Conservation (phyloP, 108 stramenopile species). For the Stephanodiscus minutulus region DNA sequence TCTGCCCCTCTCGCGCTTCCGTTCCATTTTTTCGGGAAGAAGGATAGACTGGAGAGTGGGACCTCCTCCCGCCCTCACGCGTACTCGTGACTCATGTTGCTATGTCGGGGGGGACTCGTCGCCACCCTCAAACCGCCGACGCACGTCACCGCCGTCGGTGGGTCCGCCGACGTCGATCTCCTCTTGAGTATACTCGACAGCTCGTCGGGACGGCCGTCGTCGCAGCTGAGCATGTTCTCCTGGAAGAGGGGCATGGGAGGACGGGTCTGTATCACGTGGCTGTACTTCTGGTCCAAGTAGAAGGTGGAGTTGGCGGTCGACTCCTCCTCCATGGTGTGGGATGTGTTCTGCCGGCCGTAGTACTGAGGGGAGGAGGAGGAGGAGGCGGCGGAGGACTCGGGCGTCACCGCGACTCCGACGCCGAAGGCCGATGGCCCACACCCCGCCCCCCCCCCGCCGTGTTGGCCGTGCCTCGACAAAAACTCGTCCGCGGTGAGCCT, state of each 20-base stretch:
- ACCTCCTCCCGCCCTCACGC: too few relatives aligned
- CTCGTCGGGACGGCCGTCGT: constrained; percentile 12
- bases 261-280: constrained; percentile 56
- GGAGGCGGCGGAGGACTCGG: too few relatives aligned
- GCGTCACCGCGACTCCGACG: too few relatives aligned
- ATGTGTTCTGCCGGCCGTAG: background rate
- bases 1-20: too few relatives aligned
- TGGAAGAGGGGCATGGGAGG: constrained; percentile 68
- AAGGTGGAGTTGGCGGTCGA: constrained; percentile 64
- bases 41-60: too few relatives aligned
- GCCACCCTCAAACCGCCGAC: too few relatives aligned
- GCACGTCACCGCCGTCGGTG: too few relatives aligned
- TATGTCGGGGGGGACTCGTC: too few relatives aligned
- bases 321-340: constrained; percentile 17
- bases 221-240: constrained; percentile 17
- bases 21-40: too few relatives aligned
- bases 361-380: background rate
- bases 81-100: too few relatives aligned
- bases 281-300: constrained; percentile 66
- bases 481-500: constrained; percentile 31
- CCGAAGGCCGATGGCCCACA: too few relatives aligned
- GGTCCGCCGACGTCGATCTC: background rate
- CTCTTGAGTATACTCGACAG: constrained; percentile 23
- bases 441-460: too few relatives aligned
- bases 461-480: constrained; percentile 11